phyloP scores from a whole-genome alignment of 176 grass and related monocot genomes.

The Carex pumila region DNA sequence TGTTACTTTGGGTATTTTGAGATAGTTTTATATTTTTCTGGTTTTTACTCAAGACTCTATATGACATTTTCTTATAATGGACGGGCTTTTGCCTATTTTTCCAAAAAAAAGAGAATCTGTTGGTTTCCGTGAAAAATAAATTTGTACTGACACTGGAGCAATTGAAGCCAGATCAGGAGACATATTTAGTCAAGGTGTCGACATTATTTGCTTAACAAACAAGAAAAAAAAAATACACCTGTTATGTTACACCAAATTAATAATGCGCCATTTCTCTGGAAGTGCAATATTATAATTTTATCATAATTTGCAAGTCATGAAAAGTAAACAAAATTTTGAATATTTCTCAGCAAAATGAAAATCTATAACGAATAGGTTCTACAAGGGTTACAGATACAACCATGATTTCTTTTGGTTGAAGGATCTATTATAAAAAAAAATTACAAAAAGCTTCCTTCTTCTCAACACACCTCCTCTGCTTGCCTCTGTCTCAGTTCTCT shows the following conservation, averaged over 20 bases:
- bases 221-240: not conserved
- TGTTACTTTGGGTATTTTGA: too few relatives aligned
- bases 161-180: not conserved
- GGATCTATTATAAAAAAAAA: not conserved
- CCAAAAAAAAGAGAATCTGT: constrained; percentile 15
- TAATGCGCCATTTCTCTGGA: not conserved
- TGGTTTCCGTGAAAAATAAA: not conserved
- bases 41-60: too few relatives aligned
- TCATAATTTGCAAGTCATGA: not conserved
- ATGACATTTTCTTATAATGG: too few relatives aligned
- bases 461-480: constrained; percentile 6
- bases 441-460: not conserved
- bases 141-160: not conserved
- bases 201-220: not conserved
- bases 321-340: not conserved
- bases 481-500: constrained; percentile 3
- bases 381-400: not conserved
- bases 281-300: not conserved
- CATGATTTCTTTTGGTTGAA: constrained; percentile 9
- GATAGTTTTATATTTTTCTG: too few relatives aligned
- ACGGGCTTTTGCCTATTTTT: too few relatives aligned
- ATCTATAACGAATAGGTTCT: constrained; percentile 9
- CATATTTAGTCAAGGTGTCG: not conserved
- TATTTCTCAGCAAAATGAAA: not conserved
- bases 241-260: not conserved